A percentile compares a stretch with the other conserved stretches of the same genome.
These are phyloP conservation scores for Eustoma russellianum DNA, from an alignment of 257 asterid species.

Conservation along the genomic window DNA sequence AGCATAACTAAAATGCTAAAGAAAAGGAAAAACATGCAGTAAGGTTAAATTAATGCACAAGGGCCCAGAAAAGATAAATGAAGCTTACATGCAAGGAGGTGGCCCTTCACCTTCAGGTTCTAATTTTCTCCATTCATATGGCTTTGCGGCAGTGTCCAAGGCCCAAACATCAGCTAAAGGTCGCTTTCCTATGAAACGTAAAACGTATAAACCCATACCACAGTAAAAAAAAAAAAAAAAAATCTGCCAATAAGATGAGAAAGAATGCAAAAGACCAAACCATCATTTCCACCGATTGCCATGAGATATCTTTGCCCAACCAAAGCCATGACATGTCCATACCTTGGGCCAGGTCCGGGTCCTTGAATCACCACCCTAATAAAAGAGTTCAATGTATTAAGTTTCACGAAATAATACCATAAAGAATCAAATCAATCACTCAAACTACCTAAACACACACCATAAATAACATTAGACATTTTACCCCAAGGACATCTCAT, in stretches of 20 bases:
- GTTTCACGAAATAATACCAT: neutral
- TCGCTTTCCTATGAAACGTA: slow-evolving; percentile 63
- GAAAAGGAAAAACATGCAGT: neutral
- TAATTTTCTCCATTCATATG: slow-evolving; percentile 98
- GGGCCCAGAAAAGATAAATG: neutral
- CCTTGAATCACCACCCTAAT: slow-evolving; percentile 97
- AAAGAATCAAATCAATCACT: neutral
- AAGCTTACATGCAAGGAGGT: slow-evolving; percentile 98
- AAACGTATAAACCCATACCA: slow-evolving; percentile 14
- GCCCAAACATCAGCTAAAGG: slow-evolving; percentile 99
- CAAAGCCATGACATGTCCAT: slow-evolving; percentile 99
- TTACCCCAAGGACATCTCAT: neutral
- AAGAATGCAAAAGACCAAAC: slow-evolving; percentile 33
- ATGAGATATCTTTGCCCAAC: slow-evolving; percentile 98
- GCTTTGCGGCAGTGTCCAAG: slow-evolving; percentile 99
- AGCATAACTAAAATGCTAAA: neutral
- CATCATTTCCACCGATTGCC: slow-evolving; percentile 99
- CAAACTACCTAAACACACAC: neutral
- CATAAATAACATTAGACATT: too few species aligned
- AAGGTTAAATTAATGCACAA: too few species aligned
- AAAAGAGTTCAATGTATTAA: slow-evolving; percentile 1
- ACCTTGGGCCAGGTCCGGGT: slow-evolving; percentile 98
- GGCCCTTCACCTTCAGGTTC: slow-evolving; percentile 99
- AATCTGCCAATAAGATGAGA: neutral
- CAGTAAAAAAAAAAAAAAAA: too few species aligned